These are phyloP conservation scores for Chytridiales sp. DNA, from an alignment of 371 early-diverging fungal species.

Conservation along the genomic window DNA sequence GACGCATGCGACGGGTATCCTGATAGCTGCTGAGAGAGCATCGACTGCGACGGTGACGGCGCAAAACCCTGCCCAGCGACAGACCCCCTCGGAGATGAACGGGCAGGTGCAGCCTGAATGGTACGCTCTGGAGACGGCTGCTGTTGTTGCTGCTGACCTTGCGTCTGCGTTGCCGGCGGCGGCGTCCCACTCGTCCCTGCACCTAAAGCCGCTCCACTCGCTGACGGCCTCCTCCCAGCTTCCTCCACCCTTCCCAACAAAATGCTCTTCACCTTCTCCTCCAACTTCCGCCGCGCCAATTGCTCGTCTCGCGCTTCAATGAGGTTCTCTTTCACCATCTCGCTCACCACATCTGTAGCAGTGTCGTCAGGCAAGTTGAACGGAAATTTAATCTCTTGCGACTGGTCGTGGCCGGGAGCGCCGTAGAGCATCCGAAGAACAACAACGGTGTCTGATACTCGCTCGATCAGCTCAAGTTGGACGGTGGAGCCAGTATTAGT, in stretches of 20 bases:
- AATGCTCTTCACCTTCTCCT: conserved; percentile 36
- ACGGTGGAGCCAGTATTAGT: conserved; percentile 7
- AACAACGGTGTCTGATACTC: conserved; percentile 22
- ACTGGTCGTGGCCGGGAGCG: neutral
- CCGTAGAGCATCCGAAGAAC: conserved; percentile 44
- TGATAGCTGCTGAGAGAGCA: too few species aligned
- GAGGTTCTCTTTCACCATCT: conserved; percentile 50
- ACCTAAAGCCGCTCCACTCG: neutral
- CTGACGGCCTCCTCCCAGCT: too few species aligned
- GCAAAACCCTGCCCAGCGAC: too few species aligned
- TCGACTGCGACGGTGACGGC: too few species aligned
- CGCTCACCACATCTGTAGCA: conserved; percentile 64
- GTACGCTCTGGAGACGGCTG: too few species aligned
- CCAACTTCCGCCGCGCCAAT: conserved; percentile 40
- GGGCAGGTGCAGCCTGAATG: too few species aligned
- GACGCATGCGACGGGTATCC: too few species aligned
- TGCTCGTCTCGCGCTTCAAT: conserved; percentile 42
- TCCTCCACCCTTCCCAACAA: conserved; percentile 20
- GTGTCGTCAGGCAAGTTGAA: conserved; percentile 70
- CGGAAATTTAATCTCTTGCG: conserved; percentile 67
- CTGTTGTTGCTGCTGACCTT: conserved; percentile 7
- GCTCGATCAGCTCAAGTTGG: conserved; percentile 32
- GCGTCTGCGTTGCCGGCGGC: neutral
- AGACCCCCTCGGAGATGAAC: too few species aligned
- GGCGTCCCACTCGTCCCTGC: neutral